Evolutionary conservation across 306 rosid genomes (phyloP).

Genomic region (Trichosanthes cucumerina): DNA sequence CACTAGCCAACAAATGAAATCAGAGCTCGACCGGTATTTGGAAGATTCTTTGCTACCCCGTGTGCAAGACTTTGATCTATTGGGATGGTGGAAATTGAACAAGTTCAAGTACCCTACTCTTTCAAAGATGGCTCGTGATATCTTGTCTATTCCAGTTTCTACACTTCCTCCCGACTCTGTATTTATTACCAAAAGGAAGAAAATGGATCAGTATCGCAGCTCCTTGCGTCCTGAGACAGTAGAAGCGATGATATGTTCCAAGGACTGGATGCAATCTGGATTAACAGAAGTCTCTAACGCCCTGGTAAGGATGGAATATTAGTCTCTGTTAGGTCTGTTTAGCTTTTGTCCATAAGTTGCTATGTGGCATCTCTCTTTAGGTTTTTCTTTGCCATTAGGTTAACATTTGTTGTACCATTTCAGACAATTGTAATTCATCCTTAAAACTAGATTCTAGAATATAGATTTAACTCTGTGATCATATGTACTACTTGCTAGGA

Average conservation of each 20-base stretch:
- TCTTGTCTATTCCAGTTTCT: slow-evolving; percentile 58
- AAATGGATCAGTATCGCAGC: slow-evolving; percentile 70
- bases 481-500: neutral
- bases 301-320: slow-evolving; percentile 51
- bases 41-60: slow-evolving; percentile 84
- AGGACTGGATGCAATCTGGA: slow-evolving; percentile 83
- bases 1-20: slow-evolving; percentile 68
- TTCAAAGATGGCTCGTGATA: slow-evolving; percentile 91
- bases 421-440: slow-evolving; percentile 7
- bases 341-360: neutral
- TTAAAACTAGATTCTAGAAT: slow-evolving; percentile 7
- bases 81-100: slow-evolving; percentile 95
- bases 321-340: slow-evolving; percentile 15
- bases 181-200: slow-evolving; percentile 40
- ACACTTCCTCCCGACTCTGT: slow-evolving; percentile 47
- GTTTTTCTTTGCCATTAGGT: neutral
- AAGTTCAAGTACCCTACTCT: slow-evolving; percentile 85
- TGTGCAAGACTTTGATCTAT: slow-evolving; percentile 64
- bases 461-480: neutral
- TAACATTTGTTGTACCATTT: slow-evolving; percentile 9
- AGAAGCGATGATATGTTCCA: slow-evolving; percentile 85
- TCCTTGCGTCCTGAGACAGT: slow-evolving; percentile 77
- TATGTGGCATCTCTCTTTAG: neutral
- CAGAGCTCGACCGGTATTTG: slow-evolving; percentile 83
- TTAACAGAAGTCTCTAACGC: slow-evolving; percentile 33